phyloP scores from a whole-genome alignment of 371 early-diverging fungal species.

The Mortierella sp. region DNA sequence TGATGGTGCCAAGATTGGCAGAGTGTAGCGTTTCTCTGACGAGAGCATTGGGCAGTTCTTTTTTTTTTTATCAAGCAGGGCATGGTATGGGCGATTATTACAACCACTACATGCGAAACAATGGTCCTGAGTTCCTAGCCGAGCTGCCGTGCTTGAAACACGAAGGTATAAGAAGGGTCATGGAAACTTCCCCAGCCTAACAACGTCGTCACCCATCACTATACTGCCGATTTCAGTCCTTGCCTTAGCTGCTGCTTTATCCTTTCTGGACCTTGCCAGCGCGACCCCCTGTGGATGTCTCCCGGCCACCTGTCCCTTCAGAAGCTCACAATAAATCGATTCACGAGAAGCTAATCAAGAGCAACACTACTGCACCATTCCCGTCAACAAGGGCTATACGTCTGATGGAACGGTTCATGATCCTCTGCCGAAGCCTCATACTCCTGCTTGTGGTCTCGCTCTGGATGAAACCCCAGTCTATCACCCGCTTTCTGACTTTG shows the following conservation, averaged over 20 bases:
- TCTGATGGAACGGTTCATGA: constrained; percentile 5
- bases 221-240: constrained; percentile 4
- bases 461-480: constrained; percentile 11
- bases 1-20: too few relatives aligned
- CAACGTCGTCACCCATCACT: neutral
- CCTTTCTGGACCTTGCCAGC: constrained; percentile 2
- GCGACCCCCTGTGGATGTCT: constrained; percentile 1
- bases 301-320: neutral
- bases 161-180: neutral
- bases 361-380: constrained; percentile 11
- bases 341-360: constrained; percentile 8
- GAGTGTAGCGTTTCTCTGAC: too few relatives aligned
- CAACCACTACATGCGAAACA: neutral
- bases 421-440: constrained; percentile 10
- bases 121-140: neutral
- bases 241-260: neutral
- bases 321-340: constrained; percentile 18
- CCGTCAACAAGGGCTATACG: constrained; percentile 14
- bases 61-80: neutral
- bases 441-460: constrained; percentile 15
- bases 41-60: neutral
- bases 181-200: neutral
- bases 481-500: constrained; percentile 19
- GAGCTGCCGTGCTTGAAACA: constrained; percentile 3
- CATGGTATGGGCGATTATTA: neutral